Conservation (phyloP, 345 rosid species). For the Pugionium dolabratum region DNA sequence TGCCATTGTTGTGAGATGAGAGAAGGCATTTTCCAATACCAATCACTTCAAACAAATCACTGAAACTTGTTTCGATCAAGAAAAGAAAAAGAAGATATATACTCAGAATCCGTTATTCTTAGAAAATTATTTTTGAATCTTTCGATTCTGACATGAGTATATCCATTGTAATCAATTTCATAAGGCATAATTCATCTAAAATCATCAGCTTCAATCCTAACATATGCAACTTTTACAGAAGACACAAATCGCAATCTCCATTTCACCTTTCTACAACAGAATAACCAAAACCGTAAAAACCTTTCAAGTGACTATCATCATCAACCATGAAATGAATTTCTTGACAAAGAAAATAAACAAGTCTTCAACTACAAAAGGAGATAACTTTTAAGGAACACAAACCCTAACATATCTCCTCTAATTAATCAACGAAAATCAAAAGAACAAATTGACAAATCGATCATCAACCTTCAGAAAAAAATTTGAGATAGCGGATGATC, state of each 20-base stretch:
- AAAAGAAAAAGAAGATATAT: background rate
- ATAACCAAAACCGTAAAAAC: background rate
- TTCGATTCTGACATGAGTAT: background rate
- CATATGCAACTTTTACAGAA: background rate
- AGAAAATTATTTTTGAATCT: background rate
- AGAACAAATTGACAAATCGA: conserved; percentile 18
- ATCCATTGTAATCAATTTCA: background rate
- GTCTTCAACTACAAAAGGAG: conserved; percentile 10
- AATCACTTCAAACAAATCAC: conserved; percentile 9
- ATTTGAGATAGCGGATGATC: background rate
- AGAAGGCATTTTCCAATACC: conserved; percentile 62
- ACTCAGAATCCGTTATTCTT: background rate
- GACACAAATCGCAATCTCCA: background rate
- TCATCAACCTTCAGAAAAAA: conserved; percentile 25
- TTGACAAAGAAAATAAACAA: background rate
- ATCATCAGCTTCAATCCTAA: conserved; percentile 11
- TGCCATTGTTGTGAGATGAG: conserved; percentile 80
- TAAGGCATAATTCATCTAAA: background rate
- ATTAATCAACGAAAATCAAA: conserved; percentile 15
- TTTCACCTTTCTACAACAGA: conserved; percentile 8
- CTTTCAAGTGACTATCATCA: background rate
- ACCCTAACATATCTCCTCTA: conserved; percentile 18
- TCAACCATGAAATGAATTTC: conserved; percentile 8
- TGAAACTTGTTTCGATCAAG: conserved; percentile 8
- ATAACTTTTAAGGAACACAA: conserved; percentile 1